Conservation (phyloP, 805 yeast genomes). For the Hanseniaspora hatyaiensis region DNA sequence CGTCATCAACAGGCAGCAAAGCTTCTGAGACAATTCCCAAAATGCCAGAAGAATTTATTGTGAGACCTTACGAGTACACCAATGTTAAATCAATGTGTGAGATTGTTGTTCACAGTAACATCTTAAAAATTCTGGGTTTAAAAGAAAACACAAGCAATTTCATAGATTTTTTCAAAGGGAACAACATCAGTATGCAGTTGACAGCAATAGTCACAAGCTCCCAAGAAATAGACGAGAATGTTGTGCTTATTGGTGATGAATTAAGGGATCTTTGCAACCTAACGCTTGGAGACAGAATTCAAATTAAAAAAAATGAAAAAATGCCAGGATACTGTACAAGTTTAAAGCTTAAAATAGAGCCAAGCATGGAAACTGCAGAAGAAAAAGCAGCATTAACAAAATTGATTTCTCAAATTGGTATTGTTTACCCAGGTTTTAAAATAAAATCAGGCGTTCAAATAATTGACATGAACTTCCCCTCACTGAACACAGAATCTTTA, state of each 20-base stretch:
- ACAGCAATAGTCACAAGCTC: conserved; percentile 36
- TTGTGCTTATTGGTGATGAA: conserved; percentile 40
- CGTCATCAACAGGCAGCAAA: background rate
- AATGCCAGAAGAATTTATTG: conserved; percentile 32
- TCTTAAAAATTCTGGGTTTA: conserved; percentile 32
- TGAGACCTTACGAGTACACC: conserved; percentile 29
- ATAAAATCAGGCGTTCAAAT: conserved; percentile 25
- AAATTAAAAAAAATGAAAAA: conserved; percentile 34
- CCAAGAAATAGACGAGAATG: conserved; percentile 28
- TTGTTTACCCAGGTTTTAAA: conserved; percentile 47
- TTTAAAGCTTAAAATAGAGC: conserved; percentile 24
- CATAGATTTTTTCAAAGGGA: conserved; percentile 36
- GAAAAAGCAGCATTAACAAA: conserved; percentile 32
- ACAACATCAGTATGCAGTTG: conserved; percentile 33
- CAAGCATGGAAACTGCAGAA: conserved; percentile 20
- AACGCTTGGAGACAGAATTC: conserved; percentile 41
- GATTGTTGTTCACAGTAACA: conserved; percentile 34
- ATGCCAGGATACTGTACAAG: conserved; percentile 41
- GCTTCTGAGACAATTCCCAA: conserved; percentile 21
- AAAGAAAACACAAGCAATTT: conserved; percentile 32
- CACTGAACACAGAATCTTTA: conserved; percentile 14
- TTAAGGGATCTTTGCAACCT: conserved; percentile 35
- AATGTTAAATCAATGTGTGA: conserved; percentile 30
- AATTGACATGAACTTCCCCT: conserved; percentile 25
- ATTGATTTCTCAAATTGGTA: conserved; percentile 42